Base-by-base conservation (phyloP, 805 yeast genomes). In the Candida arabinofermentans region DNA sequence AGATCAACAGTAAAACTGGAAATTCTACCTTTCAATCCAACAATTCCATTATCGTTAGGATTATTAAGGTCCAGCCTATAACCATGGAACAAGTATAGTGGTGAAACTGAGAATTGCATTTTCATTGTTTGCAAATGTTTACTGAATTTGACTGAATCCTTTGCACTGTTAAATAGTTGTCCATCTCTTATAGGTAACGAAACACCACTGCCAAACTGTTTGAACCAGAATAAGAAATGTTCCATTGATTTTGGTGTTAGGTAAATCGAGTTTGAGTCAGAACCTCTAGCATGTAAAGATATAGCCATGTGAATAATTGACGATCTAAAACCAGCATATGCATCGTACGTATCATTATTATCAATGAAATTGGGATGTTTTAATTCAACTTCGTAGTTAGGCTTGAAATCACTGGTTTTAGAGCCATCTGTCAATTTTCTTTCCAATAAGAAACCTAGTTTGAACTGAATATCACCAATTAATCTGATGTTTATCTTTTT, bases 141-240 rank as follows among this genome's bases (percentile, higher is more conserved):
- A 0, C 95, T 85, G 54, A 90, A 84, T 59, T 87, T 89, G 38
- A 77, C 77, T 1, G 80, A 66, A 14, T 74, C 59, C 40, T 70
- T 70, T 5, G 64, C 57, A 18, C 76, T 76, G 0, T 79, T 79
- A 67, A 86, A 90, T 10, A 91, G 54, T 1, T 64, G 57, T 0
- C 97, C 97, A 39, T 77, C 74, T 36, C 93, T 71, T 8, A 87
- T 74, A 0, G 97, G 96, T 18, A 88, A 66, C 44, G 87, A 75
- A 51, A 82, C 70, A 36, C 81, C 81, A 21, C 87, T 82, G n/a
- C 84, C 75, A 61, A 90, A 90, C 50, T 86, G 70, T 26, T 66
- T 67, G 90, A 96, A 89, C 97, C 97, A 91, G 4, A 62, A 56
- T 49, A 78, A 75, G 63, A 91, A 88, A 43, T 77, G 83, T 13